A percentile compares a stretch with the other conserved stretches of the same genome.
These are phyloP conservation scores for Pichia membranifaciens DNA, from an alignment of 805 yeast genomes.

Conservation along the genomic window DNA sequence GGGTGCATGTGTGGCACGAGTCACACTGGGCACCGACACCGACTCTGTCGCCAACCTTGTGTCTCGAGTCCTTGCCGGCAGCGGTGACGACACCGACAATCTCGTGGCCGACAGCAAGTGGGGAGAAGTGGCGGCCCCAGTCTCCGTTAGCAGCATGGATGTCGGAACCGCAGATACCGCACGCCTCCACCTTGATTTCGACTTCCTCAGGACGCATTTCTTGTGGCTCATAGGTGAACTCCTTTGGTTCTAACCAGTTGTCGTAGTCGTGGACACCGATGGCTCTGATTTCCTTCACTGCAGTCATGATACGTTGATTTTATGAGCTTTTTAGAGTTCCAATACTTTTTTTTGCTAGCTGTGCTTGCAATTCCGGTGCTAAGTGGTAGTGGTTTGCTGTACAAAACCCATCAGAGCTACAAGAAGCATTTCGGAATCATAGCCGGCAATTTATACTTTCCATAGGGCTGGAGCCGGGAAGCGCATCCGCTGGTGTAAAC, in stretches of 20 bases:
- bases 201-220: constrained; percentile 26
- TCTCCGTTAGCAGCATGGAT: constrained; percentile 38
- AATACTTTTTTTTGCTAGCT: no score
- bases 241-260: constrained; percentile 17
- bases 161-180: constrained; percentile 49
- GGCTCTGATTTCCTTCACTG: constrained; percentile 14
- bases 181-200: constrained; percentile 39
- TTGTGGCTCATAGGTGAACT: constrained; percentile 18
- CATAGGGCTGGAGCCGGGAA: no score
- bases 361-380: no score
- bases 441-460: no score
- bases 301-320: no score
- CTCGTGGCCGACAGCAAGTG: constrained; percentile 40
- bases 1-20: constrained; percentile 35
- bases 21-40: constrained; percentile 44
- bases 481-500: no score
- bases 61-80: constrained; percentile 30
- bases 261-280: constrained; percentile 18
- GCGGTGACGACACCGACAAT: constrained; percentile 38
- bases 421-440: no score
- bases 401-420: no score
- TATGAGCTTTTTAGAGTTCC: no score
- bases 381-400: no score
- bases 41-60: constrained; percentile 44
- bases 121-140: constrained; percentile 17